Evolutionary conservation across 495 filamentous ascomycete species (phyloP).

Genomic region (Penicillium nucicola): DNA sequence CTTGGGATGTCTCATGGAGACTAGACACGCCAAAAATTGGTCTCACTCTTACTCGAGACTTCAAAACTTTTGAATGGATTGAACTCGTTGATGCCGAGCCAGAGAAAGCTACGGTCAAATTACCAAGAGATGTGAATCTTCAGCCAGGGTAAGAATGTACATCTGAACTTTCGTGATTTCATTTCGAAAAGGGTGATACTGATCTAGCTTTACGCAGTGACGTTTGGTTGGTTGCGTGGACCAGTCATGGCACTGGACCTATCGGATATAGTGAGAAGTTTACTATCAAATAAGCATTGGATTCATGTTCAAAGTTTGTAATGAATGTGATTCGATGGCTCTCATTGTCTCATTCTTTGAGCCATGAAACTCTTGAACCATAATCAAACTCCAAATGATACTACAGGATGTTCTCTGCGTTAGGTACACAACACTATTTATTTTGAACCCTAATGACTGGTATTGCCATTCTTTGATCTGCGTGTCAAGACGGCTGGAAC

Average conservation of each 20-base stretch:
- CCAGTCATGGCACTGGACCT: not conserved
- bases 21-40: not conserved
- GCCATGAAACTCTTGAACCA: too few species aligned
- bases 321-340: not conserved
- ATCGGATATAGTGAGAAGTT: slow-evolving; percentile 3
- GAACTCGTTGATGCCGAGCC: not conserved
- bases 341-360: too few species aligned
- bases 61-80: not conserved
- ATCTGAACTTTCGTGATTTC: not conserved
- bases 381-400: too few species aligned
- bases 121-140: not conserved
- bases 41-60: not conserved
- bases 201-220: not conserved
- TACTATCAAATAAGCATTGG: not conserved
- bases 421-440: too few species aligned
- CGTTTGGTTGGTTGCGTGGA: not conserved
- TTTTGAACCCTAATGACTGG: too few species aligned
- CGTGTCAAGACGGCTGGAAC: too few species aligned
- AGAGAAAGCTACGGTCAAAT: not conserved
- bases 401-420: too few species aligned
- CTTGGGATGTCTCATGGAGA: not conserved
- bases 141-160: not conserved
- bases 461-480: too few species aligned
- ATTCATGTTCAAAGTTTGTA: not conserved
- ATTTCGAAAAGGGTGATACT: not conserved